Percentiles rank a stretch among this genome's conserved stretches.
Conservation (phyloP, 306 rosid genomes). For the Rosa multiflora region DNA sequence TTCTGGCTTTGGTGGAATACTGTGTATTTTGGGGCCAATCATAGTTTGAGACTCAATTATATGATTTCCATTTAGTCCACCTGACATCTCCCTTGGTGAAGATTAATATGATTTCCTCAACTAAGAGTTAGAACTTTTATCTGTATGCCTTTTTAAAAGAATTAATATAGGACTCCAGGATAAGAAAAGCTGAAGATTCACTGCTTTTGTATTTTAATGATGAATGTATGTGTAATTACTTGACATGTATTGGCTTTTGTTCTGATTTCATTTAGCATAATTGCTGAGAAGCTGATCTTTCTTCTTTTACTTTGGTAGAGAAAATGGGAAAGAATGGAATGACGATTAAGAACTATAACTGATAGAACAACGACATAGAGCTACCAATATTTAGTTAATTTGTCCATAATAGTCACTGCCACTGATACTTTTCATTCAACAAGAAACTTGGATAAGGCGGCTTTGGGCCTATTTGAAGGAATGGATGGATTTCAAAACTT, state of each 20-base stretch:
- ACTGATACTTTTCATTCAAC: conserved; percentile 36
- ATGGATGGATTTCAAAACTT: no score
- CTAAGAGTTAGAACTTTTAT: no score
- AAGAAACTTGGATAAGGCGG: conserved; percentile 51
- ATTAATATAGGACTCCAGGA: background rate
- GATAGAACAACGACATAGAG: conserved; percentile 29
- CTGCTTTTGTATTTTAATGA: background rate
- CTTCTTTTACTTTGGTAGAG: background rate
- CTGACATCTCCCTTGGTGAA: background rate
- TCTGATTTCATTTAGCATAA: background rate
- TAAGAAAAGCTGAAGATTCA: background rate
- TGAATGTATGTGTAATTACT: background rate
- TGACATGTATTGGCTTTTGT: background rate
- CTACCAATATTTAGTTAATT: conserved; percentile 30
- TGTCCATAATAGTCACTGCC: conserved; percentile 36
- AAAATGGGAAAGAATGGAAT: background rate
- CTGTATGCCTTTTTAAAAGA: background rate
- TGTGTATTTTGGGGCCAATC: background rate
- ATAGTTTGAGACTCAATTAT: background rate
- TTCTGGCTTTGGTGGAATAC: background rate
- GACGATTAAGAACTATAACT: background rate
- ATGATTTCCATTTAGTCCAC: background rate
- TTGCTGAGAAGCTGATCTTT: background rate
- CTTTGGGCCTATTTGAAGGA: conserved; percentile 27
- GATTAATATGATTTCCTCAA: no score